Conservation (phyloP, 768 basidiomycete genomes). For the Leccinellum albellum region DNA sequence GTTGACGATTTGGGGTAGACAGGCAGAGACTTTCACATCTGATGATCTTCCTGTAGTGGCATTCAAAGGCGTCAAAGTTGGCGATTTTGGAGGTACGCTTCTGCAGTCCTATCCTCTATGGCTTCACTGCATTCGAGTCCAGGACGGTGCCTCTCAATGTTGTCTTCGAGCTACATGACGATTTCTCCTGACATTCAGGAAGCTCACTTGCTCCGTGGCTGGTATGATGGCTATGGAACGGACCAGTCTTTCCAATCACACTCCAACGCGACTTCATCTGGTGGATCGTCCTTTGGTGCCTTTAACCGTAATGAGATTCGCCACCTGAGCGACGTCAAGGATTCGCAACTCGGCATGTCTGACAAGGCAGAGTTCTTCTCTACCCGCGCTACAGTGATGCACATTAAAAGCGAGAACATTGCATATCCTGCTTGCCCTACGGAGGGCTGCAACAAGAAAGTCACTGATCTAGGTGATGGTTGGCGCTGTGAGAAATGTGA, state of each 20-base stretch:
- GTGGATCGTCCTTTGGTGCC: constrained; percentile 36
- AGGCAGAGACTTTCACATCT: constrained; percentile 76
- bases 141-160: constrained; percentile 85
- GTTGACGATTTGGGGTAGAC: constrained; percentile 93
- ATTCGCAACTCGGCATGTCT: constrained; percentile 65
- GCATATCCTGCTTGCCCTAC: constrained; percentile 87
- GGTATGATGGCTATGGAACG: constrained; percentile 78
- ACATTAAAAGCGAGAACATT: constrained; percentile 78
- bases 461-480: constrained; percentile 57
- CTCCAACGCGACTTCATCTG: constrained; percentile 39
- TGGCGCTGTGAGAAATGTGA: constrained; percentile 97
- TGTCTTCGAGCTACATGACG: constrained; percentile 75
- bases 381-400: constrained; percentile 77
- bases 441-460: constrained; percentile 86
- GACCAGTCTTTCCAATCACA: constrained; percentile 69
- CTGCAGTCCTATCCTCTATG: not conserved
- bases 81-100: constrained; percentile 77
- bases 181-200: constrained; percentile 91
- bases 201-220: constrained; percentile 81
- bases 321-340: constrained; percentile 74
- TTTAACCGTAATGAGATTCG: constrained; percentile 75
- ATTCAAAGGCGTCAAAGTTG: constrained; percentile 90
- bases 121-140: constrained; percentile 4
- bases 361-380: constrained; percentile 83
- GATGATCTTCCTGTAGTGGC: constrained; percentile 72